A percentile compares a stretch with the other conserved stretches of the same genome.
Evolutionary conservation across 352 stramenopile species (phyloP).

Genomic region (Phytophthora pseudosyringae): DNA sequence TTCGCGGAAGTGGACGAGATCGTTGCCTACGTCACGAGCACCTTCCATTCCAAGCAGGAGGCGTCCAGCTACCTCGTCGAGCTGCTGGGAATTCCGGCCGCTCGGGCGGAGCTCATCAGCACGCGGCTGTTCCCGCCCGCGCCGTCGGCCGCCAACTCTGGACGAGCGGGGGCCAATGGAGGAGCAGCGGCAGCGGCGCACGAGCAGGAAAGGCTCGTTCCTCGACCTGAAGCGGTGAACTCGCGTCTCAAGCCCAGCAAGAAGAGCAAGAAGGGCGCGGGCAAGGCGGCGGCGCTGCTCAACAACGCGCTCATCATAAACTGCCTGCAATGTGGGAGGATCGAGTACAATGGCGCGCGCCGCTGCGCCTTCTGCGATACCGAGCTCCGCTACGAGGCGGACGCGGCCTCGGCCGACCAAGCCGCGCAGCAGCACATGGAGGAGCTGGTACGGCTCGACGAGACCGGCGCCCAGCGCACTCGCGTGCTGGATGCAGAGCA

Average conservation of each 20-base stretch:
- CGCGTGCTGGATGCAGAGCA: constrained; percentile 53
- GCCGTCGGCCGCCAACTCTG: constrained; percentile 4
- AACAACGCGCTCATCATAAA: constrained; percentile 73
- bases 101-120: constrained; percentile 57
- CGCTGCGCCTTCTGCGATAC: constrained; percentile 63
- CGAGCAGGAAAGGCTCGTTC: constrained; percentile 47
- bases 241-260: constrained; percentile 55
- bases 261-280: constrained; percentile 44
- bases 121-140: constrained; percentile 45
- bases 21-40: constrained; percentile 53
- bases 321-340: constrained; percentile 68
- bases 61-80: constrained; percentile 68
- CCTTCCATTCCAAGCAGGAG: constrained; percentile 56
- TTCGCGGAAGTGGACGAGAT: constrained; percentile 82
- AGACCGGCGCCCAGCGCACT: constrained; percentile 50
- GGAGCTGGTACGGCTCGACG: constrained; percentile 57
- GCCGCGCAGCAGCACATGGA: constrained; percentile 60
- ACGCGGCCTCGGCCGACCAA: constrained; percentile 37
- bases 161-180: not conserved
- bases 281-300: constrained; percentile 29
- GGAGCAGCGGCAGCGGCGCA: not conserved
- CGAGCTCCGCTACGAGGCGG: constrained; percentile 62
- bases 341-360: constrained; percentile 67
- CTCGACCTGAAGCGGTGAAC: constrained; percentile 44
- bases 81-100: constrained; percentile 59